phyloP scores from a whole-genome alignment of 306 rosid species.

The Sphenostylis stenocarpa region DNA sequence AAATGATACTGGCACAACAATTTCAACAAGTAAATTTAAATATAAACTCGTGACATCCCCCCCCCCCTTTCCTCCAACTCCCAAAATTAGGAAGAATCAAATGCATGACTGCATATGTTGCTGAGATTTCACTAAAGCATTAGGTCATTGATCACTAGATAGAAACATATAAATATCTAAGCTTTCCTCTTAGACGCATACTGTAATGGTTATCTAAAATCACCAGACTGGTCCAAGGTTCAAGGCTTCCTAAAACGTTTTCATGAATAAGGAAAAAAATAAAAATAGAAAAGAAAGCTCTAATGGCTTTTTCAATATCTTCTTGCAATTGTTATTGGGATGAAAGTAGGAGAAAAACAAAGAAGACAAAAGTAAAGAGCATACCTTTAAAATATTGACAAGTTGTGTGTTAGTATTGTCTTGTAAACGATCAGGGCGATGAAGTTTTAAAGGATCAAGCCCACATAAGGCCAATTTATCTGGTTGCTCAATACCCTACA shows the following conservation, averaged over 20 bases:
- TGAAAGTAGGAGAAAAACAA: slow-evolving; percentile 13
- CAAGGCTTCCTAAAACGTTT: not conserved
- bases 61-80: not conserved
- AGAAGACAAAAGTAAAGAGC: not conserved
- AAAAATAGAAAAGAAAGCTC: slow-evolving; percentile 12
- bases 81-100: slow-evolving; percentile 5
- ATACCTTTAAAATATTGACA: slow-evolving; percentile 78
- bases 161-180: not conserved
- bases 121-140: slow-evolving; percentile 2
- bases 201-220: not conserved
- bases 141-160: not conserved
- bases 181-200: not conserved
- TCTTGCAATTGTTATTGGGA: not conserved
- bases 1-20: not conserved
- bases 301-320: not conserved
- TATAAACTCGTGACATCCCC: not conserved
- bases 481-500: slow-evolving; percentile 65
- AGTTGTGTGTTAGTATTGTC: slow-evolving; percentile 64
- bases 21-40: not conserved
- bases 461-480: slow-evolving; percentile 84
- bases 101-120: not conserved
- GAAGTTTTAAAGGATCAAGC: slow-evolving; percentile 76
- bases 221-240: slow-evolving; percentile 7
- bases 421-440: slow-evolving; percentile 85
- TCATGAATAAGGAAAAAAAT: not conserved